These are phyloP conservation scores for Lactarius sp. DNA, from an alignment of 768 basidiomycete genomes.

Conservation along the genomic window DNA sequence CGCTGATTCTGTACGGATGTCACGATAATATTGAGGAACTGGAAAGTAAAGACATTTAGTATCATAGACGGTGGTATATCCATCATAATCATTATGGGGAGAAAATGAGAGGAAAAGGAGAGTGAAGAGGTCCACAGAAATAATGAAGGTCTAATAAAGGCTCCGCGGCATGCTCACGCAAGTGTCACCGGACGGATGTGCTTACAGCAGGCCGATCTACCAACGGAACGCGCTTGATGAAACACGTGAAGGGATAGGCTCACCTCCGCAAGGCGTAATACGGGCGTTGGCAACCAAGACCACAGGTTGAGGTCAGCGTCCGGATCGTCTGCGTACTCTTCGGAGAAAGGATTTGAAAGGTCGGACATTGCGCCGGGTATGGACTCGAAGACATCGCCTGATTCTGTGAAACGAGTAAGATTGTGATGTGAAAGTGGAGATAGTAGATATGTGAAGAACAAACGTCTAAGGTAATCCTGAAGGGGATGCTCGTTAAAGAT, in stretches of 20 bases:
- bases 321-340: constrained; percentile 7
- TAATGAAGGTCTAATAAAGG: background rate
- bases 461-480: constrained; percentile 24
- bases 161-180: background rate
- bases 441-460: constrained; percentile 1
- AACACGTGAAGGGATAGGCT: background rate
- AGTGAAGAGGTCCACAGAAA: background rate
- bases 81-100: background rate
- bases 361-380: constrained; percentile 25
- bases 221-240: background rate
- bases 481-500: constrained; percentile 26
- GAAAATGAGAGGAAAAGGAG: background rate
- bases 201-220: constrained; percentile 18
- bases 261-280: constrained; percentile 5
- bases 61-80: background rate
- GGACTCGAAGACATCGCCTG: constrained; percentile 23
- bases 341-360: constrained; percentile 6
- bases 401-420: constrained; percentile 11
- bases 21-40: constrained; percentile 16
- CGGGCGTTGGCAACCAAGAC: constrained; percentile 15
- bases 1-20: constrained; percentile 9
- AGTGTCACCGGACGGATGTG: background rate
- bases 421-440: background rate
- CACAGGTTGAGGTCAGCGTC: constrained; percentile 18
- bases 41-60: constrained; percentile 11